phyloP scores from a whole-genome alignment of 108 stramenopile genomes.

The Chaetoceros muelleri region DNA sequence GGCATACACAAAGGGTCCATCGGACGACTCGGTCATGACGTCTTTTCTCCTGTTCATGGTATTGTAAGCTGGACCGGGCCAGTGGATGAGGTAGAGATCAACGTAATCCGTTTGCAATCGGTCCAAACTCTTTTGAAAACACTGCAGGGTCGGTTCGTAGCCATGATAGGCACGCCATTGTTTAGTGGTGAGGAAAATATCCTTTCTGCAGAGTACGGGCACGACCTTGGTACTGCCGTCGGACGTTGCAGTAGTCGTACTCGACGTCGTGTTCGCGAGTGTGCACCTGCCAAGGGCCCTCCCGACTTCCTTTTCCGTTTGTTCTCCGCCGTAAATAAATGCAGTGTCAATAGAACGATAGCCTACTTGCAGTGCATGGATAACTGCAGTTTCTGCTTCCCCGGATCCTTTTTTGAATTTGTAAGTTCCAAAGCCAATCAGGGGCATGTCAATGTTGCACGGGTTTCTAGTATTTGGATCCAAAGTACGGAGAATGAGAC shows the following conservation, averaged over 20 bases:
- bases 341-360: constrained; percentile 69
- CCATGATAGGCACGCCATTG: constrained; percentile 80
- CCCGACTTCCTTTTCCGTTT: constrained; percentile 57
- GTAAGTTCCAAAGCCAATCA: constrained; percentile 70
- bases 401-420: constrained; percentile 32
- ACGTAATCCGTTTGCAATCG: constrained; percentile 46
- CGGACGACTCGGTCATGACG: not conserved
- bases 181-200: constrained; percentile 65
- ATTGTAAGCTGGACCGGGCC: constrained; percentile 40
- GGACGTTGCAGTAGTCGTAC: too few species aligned
- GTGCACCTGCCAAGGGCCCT: too few species aligned
- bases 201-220: constrained; percentile 6
- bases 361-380: constrained; percentile 41
- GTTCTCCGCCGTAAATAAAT: constrained; percentile 70
- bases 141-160: constrained; percentile 46
- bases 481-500: too few species aligned
- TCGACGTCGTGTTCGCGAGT: too few species aligned
- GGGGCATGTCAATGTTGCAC: too few species aligned
- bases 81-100: constrained; percentile 66
- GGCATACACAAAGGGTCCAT: not conserved
- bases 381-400: constrained; percentile 22
- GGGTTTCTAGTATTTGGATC: too few species aligned
- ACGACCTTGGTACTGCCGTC: not conserved
- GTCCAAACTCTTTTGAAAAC: constrained; percentile 43
- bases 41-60: constrained; percentile 25